Percentiles rank a stretch among this genome's conserved stretches.
Evolutionary conservation across 805 yeast genomes (phyloP).

Genomic region (Zygoascus flipseniorum): DNA sequence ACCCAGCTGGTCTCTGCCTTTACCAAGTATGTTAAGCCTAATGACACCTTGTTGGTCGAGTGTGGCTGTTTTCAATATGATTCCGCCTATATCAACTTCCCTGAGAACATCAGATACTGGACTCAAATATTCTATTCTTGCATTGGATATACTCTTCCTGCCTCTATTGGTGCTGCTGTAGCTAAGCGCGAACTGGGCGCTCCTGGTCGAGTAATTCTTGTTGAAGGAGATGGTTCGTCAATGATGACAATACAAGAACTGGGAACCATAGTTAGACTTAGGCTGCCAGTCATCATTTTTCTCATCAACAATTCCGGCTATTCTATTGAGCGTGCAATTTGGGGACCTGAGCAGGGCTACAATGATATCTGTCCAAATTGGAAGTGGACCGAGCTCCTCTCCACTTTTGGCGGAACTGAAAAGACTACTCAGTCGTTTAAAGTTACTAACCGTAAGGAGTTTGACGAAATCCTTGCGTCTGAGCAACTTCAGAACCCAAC

Average conservation of each 20-base stretch:
- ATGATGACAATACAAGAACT: slow-evolving; percentile 90
- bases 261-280: slow-evolving; percentile 51
- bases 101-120: slow-evolving; percentile 36
- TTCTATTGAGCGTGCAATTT: slow-evolving; percentile 79
- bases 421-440: slow-evolving; percentile 23
- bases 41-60: slow-evolving; percentile 70
- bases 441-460: slow-evolving; percentile 34
- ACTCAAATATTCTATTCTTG: slow-evolving; percentile 75
- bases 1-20: slow-evolving; percentile 29
- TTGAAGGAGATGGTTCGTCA: slow-evolving; percentile 92
- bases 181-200: slow-evolving; percentile 43
- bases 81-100: slow-evolving; percentile 56
- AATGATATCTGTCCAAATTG: slow-evolving; percentile 77
- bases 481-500: slow-evolving; percentile 19
- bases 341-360: slow-evolving; percentile 67
- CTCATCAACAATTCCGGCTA: slow-evolving; percentile 81
- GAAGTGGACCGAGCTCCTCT: slow-evolving; percentile 68
- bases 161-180: slow-evolving; percentile 71
- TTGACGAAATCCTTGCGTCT: slow-evolving; percentile 31
- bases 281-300: slow-evolving; percentile 59
- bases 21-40: slow-evolving; percentile 39
- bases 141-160: slow-evolving; percentile 84
- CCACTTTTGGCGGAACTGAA: slow-evolving; percentile 38
- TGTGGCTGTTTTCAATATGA: slow-evolving; percentile 82
- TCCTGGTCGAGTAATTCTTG: slow-evolving; percentile 51